Evolutionary conservation across 768 basidiomycete genomes (phyloP).

Genomic region (Suillus subaureus): DNA sequence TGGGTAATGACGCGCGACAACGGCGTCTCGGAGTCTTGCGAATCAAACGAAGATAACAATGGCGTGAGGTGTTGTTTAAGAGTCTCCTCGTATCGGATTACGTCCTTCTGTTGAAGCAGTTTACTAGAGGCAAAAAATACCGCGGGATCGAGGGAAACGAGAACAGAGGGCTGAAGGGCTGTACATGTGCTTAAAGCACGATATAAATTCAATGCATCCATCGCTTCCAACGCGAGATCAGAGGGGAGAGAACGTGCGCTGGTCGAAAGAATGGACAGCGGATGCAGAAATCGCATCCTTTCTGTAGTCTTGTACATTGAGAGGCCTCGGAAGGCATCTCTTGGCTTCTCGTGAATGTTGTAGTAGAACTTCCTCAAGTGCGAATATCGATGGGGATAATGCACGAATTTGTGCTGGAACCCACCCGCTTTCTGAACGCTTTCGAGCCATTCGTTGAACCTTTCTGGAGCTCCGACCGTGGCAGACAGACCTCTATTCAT

Average conservation of each 20-base stretch:
- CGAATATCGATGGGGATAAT: slow-evolving; percentile 71
- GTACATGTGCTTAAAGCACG: slow-evolving; percentile 37
- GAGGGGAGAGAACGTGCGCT: slow-evolving; percentile 53
- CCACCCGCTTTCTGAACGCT: slow-evolving; percentile 62
- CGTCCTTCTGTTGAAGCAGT: slow-evolving; percentile 59
- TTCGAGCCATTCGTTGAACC: slow-evolving; percentile 66
- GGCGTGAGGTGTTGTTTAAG: slow-evolving; percentile 48
- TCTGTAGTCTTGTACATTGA: slow-evolving; percentile 37
- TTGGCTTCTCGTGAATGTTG: slow-evolving; percentile 29
- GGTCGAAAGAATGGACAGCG: slow-evolving; percentile 59
- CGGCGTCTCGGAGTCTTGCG: slow-evolving; percentile 33
- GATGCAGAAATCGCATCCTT: slow-evolving; percentile 61
- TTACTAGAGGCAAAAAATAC: slow-evolving; percentile 44
- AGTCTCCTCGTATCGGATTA: slow-evolving; percentile 56
- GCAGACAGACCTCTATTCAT: slow-evolving; percentile 64
- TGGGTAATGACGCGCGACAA: slow-evolving; percentile 41
- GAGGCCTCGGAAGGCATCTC: slow-evolving; percentile 38
- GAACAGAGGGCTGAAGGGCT: slow-evolving; percentile 24
- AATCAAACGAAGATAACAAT: slow-evolving; percentile 41
- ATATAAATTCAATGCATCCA: slow-evolving; percentile 57
- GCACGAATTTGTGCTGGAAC: slow-evolving; percentile 59
- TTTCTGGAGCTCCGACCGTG: slow-evolving; percentile 65
- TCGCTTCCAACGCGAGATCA: slow-evolving; percentile 65
- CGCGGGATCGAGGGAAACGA: slow-evolving; percentile 41
- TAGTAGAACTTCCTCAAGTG: slow-evolving; percentile 73